Evolutionary conservation across 2,329 filamentous ascomycete species (phyloP), one percentile per base, ranked within the genome.

Genomic region (Botrytis medusae): DNA sequence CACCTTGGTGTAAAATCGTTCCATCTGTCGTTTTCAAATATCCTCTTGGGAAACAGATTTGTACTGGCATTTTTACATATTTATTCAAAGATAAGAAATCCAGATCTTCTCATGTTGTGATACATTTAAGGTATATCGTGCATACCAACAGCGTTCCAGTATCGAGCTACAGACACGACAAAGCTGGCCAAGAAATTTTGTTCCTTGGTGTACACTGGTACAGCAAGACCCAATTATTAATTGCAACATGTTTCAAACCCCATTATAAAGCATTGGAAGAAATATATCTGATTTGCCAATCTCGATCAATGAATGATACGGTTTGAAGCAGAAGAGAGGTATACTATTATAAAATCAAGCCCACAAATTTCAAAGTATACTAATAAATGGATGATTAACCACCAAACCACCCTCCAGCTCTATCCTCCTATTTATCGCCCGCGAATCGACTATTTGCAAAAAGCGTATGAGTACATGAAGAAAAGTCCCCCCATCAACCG

Each of bases 391-490:
- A 57, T 65, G 40, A 54, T 57, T 57, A 42, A n/a, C 40, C 46
- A 34, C 37, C 57, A n/a, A 12, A 46, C 62, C 22, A 4, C 40
- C 29, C 40, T 70, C 29, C 29, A 29, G 5, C 9, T 71, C 29
- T 62, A 32, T 9, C 18, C 44, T 63, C 57, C 8, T 37, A 25
- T 63, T 44, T 34, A 46, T 46, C 29, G 22, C 57, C 18, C 7
- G n/a, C n/a, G 16, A 37, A 40, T 62, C 22, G 42, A 40, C 14
- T 6, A 40, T n/a, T n/a, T 22, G 40, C 18, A n/a, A 22, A 59
- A 22, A 22, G 9, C 29, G 25, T 68, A 72, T 72, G 37, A 60
- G n/a, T 68, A 59, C 22, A 67, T 68, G 12, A 32, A 40, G 14
- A 18, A 46, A 37, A 29, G 16, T 68, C 18, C 32, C 61, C 22